These are phyloP conservation scores for Aspergillus kassunensis DNA, from an alignment of 495 filamentous ascomycete genomes.

Conservation along the genomic window DNA sequence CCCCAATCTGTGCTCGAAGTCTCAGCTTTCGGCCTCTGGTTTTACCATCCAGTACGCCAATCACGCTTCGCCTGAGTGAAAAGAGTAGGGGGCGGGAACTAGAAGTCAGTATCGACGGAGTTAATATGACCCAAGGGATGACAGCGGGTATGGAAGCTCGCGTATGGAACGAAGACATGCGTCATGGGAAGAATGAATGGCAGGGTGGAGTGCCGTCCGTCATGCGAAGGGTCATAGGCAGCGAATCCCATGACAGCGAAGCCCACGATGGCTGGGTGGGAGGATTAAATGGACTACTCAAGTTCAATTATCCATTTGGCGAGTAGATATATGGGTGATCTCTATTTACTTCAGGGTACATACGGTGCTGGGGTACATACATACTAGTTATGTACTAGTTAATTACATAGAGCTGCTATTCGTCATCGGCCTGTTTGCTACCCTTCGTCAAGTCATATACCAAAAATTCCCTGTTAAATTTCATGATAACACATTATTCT, in stretches of 20 bases:
- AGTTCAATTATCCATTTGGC: conserved; percentile 98
- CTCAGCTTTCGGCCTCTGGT: conserved; percentile 90
- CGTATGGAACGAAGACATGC: conserved; percentile 75
- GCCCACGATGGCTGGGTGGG: conserved; percentile 92
- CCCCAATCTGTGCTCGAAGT: conserved; percentile 89
- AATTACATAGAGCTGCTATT: too few relatives aligned
- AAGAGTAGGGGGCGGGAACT: conserved; percentile 79
- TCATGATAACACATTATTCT: background rate
- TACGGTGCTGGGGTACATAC: background rate
- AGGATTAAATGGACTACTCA: conserved; percentile 86
- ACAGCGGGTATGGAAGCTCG: conserved; percentile 81
- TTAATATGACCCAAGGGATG: conserved; percentile 64
- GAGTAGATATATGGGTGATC: conserved; percentile 43
- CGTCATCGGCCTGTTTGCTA: too few relatives aligned
- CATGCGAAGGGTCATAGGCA: conserved; percentile 48
- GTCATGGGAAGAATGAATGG: conserved; percentile 61
- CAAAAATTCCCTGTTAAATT: too few relatives aligned
- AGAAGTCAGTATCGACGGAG: conserved; percentile 86
- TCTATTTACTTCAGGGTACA: background rate
- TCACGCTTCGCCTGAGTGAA: conserved; percentile 75
- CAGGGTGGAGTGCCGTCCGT: conserved; percentile 56
- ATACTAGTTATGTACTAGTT: too few relatives aligned
- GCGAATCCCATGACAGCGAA: conserved; percentile 58
- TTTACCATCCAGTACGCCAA: conserved; percentile 77
- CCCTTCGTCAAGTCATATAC: too few relatives aligned